A percentile compares a stretch with the other conserved stretches of the same genome.
phyloP scores from a whole-genome alignment of 2,329 filamentous ascomycete species.

The Aotearoamyces nothofagi region DNA sequence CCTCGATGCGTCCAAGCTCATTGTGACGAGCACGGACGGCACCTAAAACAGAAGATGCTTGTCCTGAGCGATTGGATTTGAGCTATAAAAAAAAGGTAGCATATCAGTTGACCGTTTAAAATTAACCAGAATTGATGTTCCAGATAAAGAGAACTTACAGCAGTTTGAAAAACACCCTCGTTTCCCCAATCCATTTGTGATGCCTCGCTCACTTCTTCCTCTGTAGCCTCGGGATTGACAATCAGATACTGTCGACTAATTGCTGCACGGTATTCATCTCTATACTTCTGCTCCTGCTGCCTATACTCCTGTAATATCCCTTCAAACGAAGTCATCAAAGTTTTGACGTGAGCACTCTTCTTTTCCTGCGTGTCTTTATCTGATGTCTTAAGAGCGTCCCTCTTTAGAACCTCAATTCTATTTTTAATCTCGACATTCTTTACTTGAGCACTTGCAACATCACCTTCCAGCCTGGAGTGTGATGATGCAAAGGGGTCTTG shows the following conservation, averaged over 20 bases:
- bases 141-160: no score
- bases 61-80: conserved; percentile 57
- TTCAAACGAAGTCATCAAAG: conserved; percentile 58
- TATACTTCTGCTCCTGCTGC: conserved; percentile 56
- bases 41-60: conserved; percentile 58
- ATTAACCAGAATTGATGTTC: conserved; percentile 2
- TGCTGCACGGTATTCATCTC: conserved; percentile 58
- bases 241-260: conserved; percentile 70
- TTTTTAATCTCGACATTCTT: conserved; percentile 65
- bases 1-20: conserved; percentile 68
- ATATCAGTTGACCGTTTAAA: conserved; percentile 7
- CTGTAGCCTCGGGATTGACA: conserved; percentile 66
- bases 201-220: conserved; percentile 55
- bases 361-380: conserved; percentile 59
- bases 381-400: conserved; percentile 48
- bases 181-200: conserved; percentile 58
- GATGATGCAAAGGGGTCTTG: conserved; percentile 42
- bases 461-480: conserved; percentile 39
- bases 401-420: conserved; percentile 62
- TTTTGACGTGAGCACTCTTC: conserved; percentile 37
- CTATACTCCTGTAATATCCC: conserved; percentile 56
- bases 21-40: conserved; percentile 72
- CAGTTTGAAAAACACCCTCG: conserved; percentile 70
- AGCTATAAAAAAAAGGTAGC: conserved; percentile 34
- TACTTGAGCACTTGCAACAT: conserved; percentile 54